Evolutionary conservation across 1,284 basidiomycete species (phyloP).

Genomic region (Trametes polyzona): DNA sequence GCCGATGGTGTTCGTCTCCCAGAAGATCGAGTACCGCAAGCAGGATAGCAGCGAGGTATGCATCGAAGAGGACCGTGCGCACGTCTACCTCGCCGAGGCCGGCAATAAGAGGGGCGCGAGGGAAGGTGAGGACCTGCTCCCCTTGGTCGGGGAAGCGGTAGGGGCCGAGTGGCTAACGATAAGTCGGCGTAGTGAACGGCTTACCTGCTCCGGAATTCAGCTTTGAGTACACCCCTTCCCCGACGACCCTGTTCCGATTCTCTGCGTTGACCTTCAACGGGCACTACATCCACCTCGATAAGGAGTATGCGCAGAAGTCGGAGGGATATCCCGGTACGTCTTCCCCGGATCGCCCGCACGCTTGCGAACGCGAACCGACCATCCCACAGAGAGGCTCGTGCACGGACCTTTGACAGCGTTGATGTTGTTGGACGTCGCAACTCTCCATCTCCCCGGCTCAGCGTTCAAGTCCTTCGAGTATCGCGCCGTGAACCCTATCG

Average conservation of each 20-base stretch:
- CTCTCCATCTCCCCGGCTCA: slow-evolving; percentile 48
- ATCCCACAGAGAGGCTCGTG: slow-evolving; percentile 70
- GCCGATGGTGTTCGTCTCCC: slow-evolving; percentile 82
- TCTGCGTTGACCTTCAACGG: slow-evolving; percentile 84
- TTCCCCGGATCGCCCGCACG: neutral
- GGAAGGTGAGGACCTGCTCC: slow-evolving; percentile 47
- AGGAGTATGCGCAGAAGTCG: slow-evolving; percentile 64
- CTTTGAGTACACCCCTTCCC: slow-evolving; percentile 67
- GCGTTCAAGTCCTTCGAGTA: slow-evolving; percentile 65
- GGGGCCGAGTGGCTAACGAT: slow-evolving; percentile 11
- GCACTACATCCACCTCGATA: slow-evolving; percentile 76
- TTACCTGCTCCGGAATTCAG: slow-evolving; percentile 62
- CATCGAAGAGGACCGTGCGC: slow-evolving; percentile 69
- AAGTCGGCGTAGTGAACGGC: slow-evolving; percentile 45
- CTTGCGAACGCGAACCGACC: neutral
- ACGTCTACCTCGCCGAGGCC: slow-evolving; percentile 68
- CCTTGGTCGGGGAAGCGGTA: neutral
- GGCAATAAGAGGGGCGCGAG: slow-evolving; percentile 40
- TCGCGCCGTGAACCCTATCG: slow-evolving; percentile 73
- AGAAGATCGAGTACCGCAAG: slow-evolving; percentile 55
- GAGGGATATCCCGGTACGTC: slow-evolving; percentile 73
- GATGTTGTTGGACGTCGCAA: slow-evolving; percentile 70
- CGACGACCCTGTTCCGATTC: slow-evolving; percentile 81
- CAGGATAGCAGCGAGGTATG: slow-evolving; percentile 47
- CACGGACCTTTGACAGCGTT: slow-evolving; percentile 83